Evolutionary conservation across 768 basidiomycete species (phyloP).

Genomic region (Amanita pseudoporphyria): DNA sequence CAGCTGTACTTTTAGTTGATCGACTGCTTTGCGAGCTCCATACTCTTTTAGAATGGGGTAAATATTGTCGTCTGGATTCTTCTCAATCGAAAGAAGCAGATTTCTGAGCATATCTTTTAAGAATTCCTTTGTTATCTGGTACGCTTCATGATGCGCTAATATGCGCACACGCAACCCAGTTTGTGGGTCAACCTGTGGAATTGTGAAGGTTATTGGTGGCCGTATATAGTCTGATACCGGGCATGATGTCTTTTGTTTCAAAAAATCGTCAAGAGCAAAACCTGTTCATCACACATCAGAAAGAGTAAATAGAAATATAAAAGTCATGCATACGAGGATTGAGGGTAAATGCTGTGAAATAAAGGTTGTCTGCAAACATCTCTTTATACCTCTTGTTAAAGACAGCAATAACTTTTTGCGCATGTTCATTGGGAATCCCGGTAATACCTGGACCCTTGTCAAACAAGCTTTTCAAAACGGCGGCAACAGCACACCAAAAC

Average conservation of each 20-base stretch:
- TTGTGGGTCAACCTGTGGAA: neutral
- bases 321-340: conserved; percentile 12
- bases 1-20: no score
- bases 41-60: no score
- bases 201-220: neutral
- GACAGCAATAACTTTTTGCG: conserved; percentile 9
- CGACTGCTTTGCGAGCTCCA: no score
- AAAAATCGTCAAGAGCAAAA: conserved; percentile 1
- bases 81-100: conserved; percentile 4
- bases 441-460: no score
- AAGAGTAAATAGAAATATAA: neutral
- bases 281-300: neutral
- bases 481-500: no score
- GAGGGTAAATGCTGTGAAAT: conserved; percentile 12
- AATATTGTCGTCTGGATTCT: no score
- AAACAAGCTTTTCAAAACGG: no score
- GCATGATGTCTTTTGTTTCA: neutral
- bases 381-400: conserved; percentile 11
- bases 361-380: conserved; percentile 11
- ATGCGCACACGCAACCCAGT: neutral
- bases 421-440: conserved; percentile 9
- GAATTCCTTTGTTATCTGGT: conserved; percentile 9
- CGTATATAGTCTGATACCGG: neutral
- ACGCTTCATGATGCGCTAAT: conserved; percentile 7
- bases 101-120: conserved; percentile 9